These are phyloP conservation scores for Fagus sylvatica DNA, from an alignment of 306 rosid genomes.

Conservation along the genomic window DNA sequence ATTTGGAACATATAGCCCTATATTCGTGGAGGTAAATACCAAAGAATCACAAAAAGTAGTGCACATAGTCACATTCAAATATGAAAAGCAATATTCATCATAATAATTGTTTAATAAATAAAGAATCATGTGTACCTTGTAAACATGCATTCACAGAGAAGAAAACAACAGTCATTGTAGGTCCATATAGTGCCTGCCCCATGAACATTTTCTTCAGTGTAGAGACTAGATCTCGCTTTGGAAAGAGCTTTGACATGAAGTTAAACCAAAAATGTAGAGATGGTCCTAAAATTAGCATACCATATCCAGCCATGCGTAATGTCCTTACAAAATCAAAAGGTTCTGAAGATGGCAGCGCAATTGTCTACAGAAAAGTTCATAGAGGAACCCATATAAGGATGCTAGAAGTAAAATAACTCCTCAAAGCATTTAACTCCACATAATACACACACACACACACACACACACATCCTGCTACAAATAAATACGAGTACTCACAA, in stretches of 20 bases:
- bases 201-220: slow-evolving; percentile 82
- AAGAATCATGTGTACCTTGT: slow-evolving; percentile 59
- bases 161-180: slow-evolving; percentile 76
- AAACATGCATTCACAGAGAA: slow-evolving; percentile 74
- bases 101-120: slow-evolving; percentile 3
- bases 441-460: neutral
- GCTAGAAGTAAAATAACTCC: neutral
- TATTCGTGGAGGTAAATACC: neutral
- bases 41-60: neutral
- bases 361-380: slow-evolving; percentile 45
- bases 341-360: slow-evolving; percentile 42
- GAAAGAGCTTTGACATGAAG: slow-evolving; percentile 72
- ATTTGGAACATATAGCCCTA: neutral
- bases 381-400: slow-evolving; percentile 9
- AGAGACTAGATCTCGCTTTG: slow-evolving; percentile 65
- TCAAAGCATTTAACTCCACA: neutral
- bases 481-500: neutral
- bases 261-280: slow-evolving; percentile 90
- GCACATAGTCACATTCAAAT: neutral
- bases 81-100: slow-evolving; percentile 5
- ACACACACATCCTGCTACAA: neutral
- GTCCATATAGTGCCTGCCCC: slow-evolving; percentile 84
- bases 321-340: slow-evolving; percentile 70
- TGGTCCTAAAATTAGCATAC: slow-evolving; percentile 82
- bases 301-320: slow-evolving; percentile 87